phyloP scores from a whole-genome alignment of 2,329 filamentous ascomycete species.

The Phialemonium atrogriseum region DNA sequence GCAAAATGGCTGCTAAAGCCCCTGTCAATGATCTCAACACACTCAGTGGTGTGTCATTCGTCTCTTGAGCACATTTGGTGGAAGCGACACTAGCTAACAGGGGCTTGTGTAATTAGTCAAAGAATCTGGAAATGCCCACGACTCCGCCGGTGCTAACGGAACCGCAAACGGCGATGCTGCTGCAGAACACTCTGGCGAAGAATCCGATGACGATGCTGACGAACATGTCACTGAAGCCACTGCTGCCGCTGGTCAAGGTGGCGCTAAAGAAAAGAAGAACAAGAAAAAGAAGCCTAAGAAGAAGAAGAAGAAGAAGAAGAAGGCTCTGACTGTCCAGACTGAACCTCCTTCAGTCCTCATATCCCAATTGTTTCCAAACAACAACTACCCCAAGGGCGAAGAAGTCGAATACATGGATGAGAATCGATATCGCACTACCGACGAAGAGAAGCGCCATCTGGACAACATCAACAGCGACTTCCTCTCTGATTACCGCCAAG shows the following conservation, averaged over 20 bases:
- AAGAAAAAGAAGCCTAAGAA: slow-evolving; percentile 69
- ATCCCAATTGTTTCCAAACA: slow-evolving; percentile 64
- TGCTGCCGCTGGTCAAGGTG: slow-evolving; percentile 18
- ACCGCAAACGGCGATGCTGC: slow-evolving; percentile 11
- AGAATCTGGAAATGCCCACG: background rate
- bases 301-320: slow-evolving; percentile 65
- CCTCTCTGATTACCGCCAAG: slow-evolving; percentile 72
- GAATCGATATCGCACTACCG: slow-evolving; percentile 69
- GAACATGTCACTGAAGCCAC: slow-evolving; percentile 23
- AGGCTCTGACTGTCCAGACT: slow-evolving; percentile 57
- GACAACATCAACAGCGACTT: slow-evolving; percentile 78
- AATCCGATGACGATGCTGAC: slow-evolving; percentile 46
- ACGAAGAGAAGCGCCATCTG: slow-evolving; percentile 74
- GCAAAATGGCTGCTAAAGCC: slow-evolving; percentile 2
- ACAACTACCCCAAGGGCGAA: slow-evolving; percentile 66
- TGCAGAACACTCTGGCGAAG: slow-evolving; percentile 29
- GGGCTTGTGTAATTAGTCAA: background rate
- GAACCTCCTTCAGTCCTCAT: slow-evolving; percentile 65
- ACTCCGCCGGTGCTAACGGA: background rate
- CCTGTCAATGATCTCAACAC: slow-evolving; percentile 1
- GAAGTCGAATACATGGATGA: slow-evolving; percentile 71
- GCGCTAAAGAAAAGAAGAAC: slow-evolving; percentile 67
- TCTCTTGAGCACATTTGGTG: background rate
- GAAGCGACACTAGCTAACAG: background rate
- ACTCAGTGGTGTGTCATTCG: background rate